Percentiles rank a stretch among this genome's conserved stretches.
Evolutionary conservation across 148 eudicot species (phyloP).

Genomic region (Dysphania ambrosioides): DNA sequence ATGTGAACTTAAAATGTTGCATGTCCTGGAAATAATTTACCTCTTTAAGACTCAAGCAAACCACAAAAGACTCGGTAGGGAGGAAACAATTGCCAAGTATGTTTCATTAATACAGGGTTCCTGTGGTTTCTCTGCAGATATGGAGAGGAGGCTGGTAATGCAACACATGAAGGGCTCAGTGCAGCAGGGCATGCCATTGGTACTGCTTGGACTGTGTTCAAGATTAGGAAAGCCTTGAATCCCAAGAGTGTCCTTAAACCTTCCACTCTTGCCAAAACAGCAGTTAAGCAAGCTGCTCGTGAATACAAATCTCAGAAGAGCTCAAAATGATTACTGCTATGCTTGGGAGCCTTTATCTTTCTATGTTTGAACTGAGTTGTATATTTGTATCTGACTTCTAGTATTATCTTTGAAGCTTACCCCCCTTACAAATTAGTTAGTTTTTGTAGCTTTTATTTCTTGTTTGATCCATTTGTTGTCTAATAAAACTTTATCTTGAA

Average conservation of each 20-base stretch:
- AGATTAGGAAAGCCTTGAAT: slow-evolving; percentile 74
- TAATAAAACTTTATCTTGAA: slow-evolving; percentile 12
- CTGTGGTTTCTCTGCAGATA: slow-evolving; percentile 46
- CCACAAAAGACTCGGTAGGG: too few species aligned
- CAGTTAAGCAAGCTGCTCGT: slow-evolving; percentile 50
- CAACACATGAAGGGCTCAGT: slow-evolving; percentile 76
- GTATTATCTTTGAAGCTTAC: background rate
- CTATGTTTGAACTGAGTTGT: slow-evolving; percentile 7
- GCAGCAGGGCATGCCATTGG: slow-evolving; percentile 94
- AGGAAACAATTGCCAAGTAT: background rate
- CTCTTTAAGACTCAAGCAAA: too few species aligned
- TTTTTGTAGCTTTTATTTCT: background rate
- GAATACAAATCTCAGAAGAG: slow-evolving; percentile 44
- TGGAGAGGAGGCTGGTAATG: slow-evolving; percentile 87
- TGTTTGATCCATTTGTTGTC: slow-evolving; percentile 12
- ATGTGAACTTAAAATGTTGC: background rate
- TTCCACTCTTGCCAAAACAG: slow-evolving; percentile 48
- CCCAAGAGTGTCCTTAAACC: slow-evolving; percentile 72
- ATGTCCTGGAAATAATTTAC: background rate
- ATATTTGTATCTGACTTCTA: background rate
- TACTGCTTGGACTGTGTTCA: slow-evolving; percentile 88
- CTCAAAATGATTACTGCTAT: slow-evolving; percentile 31
- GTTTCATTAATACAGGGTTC: background rate
- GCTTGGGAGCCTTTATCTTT: slow-evolving; percentile 1
- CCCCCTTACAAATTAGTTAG: slow-evolving; percentile 9